Evolutionary conservation across 2,329 filamentous ascomycete species (phyloP).

Genomic region (Ilyonectria destructans): DNA sequence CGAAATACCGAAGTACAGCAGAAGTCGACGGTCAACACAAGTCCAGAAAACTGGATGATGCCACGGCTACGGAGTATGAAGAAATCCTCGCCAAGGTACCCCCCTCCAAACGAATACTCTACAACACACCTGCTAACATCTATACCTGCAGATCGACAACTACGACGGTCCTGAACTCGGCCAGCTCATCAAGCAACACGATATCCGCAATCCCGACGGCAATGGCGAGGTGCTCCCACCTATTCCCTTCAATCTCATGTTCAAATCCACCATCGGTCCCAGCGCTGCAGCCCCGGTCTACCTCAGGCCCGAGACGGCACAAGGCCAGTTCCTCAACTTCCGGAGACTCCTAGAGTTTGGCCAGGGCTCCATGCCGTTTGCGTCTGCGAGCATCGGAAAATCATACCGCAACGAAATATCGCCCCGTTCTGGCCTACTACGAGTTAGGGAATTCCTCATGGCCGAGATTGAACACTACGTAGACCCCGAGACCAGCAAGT

Average conservation of each 20-base stretch:
- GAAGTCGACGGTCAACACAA: conserved; percentile 85
- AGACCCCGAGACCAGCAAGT: conserved; percentile 94
- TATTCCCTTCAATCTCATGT: conserved; percentile 98
- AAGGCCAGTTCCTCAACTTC: conserved; percentile 99
- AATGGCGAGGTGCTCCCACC: conserved; percentile 84
- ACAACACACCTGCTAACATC: too few relatives aligned
- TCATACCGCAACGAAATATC: conserved; percentile 99
- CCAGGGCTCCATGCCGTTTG: conserved; percentile 95
- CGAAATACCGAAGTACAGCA: too few relatives aligned
- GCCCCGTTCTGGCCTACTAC: conserved; percentile 89
- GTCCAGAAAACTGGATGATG: conserved; percentile 92
- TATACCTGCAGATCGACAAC: conserved; percentile 82
- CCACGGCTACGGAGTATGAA: conserved; percentile 90
- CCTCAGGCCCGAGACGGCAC: conserved; percentile 93
- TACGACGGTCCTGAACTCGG: conserved; percentile 91
- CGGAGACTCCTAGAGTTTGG: conserved; percentile 97
- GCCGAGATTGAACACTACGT: conserved; percentile 99
- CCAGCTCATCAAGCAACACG: conserved; percentile 89
- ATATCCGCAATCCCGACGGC: conserved; percentile 90
- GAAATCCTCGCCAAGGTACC: conserved; percentile 80
- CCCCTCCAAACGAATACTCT: too few relatives aligned
- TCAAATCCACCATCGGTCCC: conserved; percentile 94
- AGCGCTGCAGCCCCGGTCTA: conserved; percentile 88
- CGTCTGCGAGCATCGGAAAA: conserved; percentile 96
- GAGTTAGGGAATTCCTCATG: conserved; percentile 98